Base-by-base conservation (phyloP, 177 flowering plant genomes). In the Tripterygium wilfordii region DNA sequence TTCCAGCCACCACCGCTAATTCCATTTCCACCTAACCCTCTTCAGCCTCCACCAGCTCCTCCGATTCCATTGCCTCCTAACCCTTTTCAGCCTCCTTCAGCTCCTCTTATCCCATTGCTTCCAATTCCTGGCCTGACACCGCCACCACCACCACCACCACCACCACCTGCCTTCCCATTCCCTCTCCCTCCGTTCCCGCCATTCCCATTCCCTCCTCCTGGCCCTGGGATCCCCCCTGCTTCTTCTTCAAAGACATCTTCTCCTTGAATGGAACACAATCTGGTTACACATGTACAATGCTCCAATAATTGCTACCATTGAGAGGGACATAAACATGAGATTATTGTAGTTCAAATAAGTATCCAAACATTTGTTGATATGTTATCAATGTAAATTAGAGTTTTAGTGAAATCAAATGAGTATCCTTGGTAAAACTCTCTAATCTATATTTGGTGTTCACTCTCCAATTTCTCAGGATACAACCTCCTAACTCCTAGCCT, bases 121-220 rank as follows among this genome's bases (percentile, higher is more conserved):
- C 66, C 62, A 23, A 55, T 57, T 22, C 75, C 67, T 25, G 60
- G 60, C 6, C 23, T 64, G 16, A 47, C 59, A 25, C 62, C 54
- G 7, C 60, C 69, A 4, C 48, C 70, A 38, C 47, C 4, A 10
- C 21, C 7, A 3, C 64, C 65, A 13, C 24, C 23, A 10, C 62
- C 66, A 18, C 62, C 58, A 14, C 19, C 58, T 24, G 4, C 25
- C 25, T 13, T 20, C 18, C 27, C n/a, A n/a, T 35, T 24, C 20
- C 40, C 40, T n/a, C 40, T 36, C 40, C 26, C 18, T 41, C 44
- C 44, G 2, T n/a, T 41, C 4, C 26, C 44, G 2, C 26, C 44
- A 20, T 20, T 41, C n/a, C 45, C 45, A 23, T 24, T 25, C 3
- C 53, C 9, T 5, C 45, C 45, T 42, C 44, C 15, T 26, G 10